These are phyloP conservation scores for Trichoderma sp. DNA, from an alignment of 2,329 filamentous ascomycete species.

Conservation along the genomic window DNA sequence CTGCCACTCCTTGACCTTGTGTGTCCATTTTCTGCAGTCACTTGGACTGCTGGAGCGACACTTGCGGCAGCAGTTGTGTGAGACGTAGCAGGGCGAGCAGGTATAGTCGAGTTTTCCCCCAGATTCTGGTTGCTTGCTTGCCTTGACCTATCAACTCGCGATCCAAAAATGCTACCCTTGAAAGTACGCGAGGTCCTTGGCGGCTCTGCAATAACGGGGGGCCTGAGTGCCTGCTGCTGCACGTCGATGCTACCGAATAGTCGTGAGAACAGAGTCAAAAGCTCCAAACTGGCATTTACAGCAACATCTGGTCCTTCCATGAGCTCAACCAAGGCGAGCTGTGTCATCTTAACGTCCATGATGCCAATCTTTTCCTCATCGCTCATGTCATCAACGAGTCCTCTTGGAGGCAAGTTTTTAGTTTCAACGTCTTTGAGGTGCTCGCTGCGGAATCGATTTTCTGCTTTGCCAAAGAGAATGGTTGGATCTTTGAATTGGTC, in stretches of 20 bases:
- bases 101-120: slow-evolving; percentile 44
- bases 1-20: slow-evolving; percentile 41
- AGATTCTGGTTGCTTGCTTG: slow-evolving; percentile 43
- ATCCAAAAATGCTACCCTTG: slow-evolving; percentile 78
- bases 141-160: slow-evolving; percentile 51
- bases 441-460: slow-evolving; percentile 64
- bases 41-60: slow-evolving; percentile 67
- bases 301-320: slow-evolving; percentile 82
- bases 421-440: slow-evolving; percentile 63
- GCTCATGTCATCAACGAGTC: slow-evolving; percentile 78
- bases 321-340: slow-evolving; percentile 80
- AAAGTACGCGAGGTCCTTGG: slow-evolving; percentile 73
- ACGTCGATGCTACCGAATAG: slow-evolving; percentile 68
- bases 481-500: slow-evolving; percentile 80
- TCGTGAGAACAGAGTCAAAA: slow-evolving; percentile 78
- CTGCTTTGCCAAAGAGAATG: slow-evolving; percentile 68
- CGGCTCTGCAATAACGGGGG: slow-evolving; percentile 52
- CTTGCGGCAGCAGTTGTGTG: slow-evolving; percentile 50
- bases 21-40: slow-evolving; percentile 67
- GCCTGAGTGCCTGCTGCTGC: slow-evolving; percentile 47
- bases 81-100: slow-evolving; percentile 45
- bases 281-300: slow-evolving; percentile 84
- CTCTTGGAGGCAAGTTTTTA: slow-evolving; percentile 40
- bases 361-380: slow-evolving; percentile 83
- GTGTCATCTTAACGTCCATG: slow-evolving; percentile 95